phyloP scores from a whole-genome alignment of 2,329 filamentous ascomycete species.

The Colletotrichum eleusines region DNA sequence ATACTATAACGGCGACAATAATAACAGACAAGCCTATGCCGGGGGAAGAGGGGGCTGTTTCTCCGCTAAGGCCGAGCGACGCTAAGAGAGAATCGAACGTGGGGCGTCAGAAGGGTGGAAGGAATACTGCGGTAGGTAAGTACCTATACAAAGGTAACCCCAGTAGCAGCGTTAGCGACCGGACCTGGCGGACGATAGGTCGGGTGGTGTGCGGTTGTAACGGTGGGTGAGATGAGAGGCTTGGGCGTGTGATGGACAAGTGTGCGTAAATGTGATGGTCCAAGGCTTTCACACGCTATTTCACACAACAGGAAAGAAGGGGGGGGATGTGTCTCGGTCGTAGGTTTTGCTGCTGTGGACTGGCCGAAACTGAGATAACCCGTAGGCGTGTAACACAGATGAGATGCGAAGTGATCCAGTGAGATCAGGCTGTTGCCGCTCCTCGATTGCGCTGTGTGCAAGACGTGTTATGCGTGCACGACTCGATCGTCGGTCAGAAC shows the following conservation, averaged over 20 bases:
- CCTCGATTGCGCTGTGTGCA: background rate
- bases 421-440: background rate
- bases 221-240: background rate
- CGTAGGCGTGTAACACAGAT: background rate
- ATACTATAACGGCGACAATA: conserved; percentile 11
- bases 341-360: background rate
- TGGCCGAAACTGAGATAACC: conserved; percentile 1
- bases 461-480: background rate
- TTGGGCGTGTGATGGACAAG: background rate
- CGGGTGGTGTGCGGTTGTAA: background rate
- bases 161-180: background rate
- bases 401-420: background rate
- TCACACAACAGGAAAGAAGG: background rate
- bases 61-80: conserved; percentile 26
- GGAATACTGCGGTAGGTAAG: background rate
- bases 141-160: background rate
- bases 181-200: conserved; percentile 22
- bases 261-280: conserved; percentile 3
- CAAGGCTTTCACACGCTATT: background rate
- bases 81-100: background rate
- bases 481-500: conserved; percentile 26
- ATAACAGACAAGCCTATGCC: background rate
- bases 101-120: background rate
- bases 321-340: background rate
- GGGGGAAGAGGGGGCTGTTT: background rate